These are phyloP conservation scores for Rhodotorula taiwanensis DNA, from an alignment of 768 basidiomycete genomes.

Conservation along the genomic window DNA sequence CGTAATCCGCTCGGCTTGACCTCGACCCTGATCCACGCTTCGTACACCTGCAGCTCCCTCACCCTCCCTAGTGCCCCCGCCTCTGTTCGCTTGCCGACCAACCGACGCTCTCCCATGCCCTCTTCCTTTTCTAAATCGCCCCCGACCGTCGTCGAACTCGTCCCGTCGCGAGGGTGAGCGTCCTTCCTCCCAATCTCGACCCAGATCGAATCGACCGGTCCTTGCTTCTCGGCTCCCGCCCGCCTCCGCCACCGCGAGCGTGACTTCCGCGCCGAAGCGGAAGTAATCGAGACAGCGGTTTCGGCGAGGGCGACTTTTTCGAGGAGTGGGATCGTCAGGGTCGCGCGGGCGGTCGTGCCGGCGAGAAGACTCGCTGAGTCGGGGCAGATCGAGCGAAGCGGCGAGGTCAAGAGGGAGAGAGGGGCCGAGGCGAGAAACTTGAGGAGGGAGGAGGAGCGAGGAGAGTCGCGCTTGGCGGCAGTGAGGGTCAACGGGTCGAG, in stretches of 20 bases:
- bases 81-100: too few relatives aligned
- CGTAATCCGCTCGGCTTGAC: slow-evolving; percentile 6
- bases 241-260: not conserved
- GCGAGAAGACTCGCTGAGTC: too few relatives aligned
- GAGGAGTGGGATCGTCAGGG: too few relatives aligned
- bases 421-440: not conserved
- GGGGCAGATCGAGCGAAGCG: too few relatives aligned
- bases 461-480: not conserved
- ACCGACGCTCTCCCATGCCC: not conserved
- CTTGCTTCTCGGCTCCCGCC: not conserved
- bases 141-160: not conserved
- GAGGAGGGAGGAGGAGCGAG: not conserved
- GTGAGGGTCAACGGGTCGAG: not conserved
- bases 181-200: not conserved
- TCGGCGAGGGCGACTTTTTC: not conserved
- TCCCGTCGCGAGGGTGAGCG: slow-evolving; percentile 7
- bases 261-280: not conserved
- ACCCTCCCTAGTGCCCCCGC: too few relatives aligned
- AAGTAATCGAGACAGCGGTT: too few relatives aligned
- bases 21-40: slow-evolving; percentile 12
- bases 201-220: not conserved
- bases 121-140: too few relatives aligned
- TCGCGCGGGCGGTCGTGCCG: too few relatives aligned
- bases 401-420: too few relatives aligned
- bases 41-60: slow-evolving; percentile 26